Percentiles rank a stretch among this genome's conserved stretches.
Conservation (phyloP, 2,329 filamentous ascomycete species). For the Fusarium anguioides region DNA sequence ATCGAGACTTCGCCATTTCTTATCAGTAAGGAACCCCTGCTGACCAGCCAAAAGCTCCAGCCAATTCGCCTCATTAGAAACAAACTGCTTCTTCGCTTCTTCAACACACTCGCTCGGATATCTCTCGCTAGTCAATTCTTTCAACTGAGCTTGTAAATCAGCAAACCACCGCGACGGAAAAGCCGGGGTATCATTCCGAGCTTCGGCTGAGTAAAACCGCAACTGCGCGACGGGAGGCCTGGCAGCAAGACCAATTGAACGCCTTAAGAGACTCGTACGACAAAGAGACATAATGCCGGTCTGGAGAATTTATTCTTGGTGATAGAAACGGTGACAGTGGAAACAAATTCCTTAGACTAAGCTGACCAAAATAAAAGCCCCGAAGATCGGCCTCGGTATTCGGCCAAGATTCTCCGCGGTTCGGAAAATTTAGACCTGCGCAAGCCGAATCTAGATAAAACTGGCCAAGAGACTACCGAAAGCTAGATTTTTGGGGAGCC, state of each 20-base stretch:
- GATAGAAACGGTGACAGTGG: background rate
- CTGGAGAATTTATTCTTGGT: background rate
- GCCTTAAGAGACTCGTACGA: background rate
- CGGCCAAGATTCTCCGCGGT: background rate
- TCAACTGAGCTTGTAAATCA: slow-evolving; percentile 16
- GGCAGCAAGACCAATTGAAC: background rate
- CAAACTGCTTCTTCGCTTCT: background rate
- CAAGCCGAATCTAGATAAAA: background rate
- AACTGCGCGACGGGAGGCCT: background rate
- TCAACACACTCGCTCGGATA: slow-evolving; percentile 3
- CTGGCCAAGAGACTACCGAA: background rate
- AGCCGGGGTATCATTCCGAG: too few species aligned
- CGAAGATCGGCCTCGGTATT: background rate
- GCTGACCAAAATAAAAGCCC: background rate
- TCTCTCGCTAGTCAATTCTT: background rate
- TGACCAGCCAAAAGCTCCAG: slow-evolving; percentile 18
- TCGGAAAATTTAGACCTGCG: background rate
- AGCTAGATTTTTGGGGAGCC: background rate
- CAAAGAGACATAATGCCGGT: background rate
- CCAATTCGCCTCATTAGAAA: slow-evolving; percentile 1
- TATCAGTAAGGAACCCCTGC: slow-evolving; percentile 20
- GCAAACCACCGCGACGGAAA: slow-evolving; percentile 29
- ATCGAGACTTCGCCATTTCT: slow-evolving; percentile 25
- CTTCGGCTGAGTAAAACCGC: too few species aligned
- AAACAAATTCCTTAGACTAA: background rate